A percentile compares a stretch with the other conserved stretches of the same genome.
Conservation (phyloP, 2,329 filamentous ascomycete species). For the Neopestalotiopsis sp. region DNA sequence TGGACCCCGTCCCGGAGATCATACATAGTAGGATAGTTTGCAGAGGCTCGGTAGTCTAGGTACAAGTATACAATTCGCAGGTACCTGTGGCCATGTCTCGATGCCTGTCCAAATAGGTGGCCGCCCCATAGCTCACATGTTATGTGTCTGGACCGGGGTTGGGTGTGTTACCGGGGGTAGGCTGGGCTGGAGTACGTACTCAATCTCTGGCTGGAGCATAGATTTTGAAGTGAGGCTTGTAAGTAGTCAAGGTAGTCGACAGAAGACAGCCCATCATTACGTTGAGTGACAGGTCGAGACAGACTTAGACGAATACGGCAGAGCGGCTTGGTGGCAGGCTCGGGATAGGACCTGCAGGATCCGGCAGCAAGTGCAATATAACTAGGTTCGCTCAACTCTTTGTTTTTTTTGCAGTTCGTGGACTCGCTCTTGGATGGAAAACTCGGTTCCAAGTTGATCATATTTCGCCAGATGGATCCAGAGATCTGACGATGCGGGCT, state of each 20-base stretch:
- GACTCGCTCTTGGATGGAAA: not conserved
- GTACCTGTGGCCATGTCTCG: not conserved
- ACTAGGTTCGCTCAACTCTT: constrained; percentile 1
- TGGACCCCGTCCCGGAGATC: constrained; percentile 8
- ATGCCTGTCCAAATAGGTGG: constrained; percentile 9
- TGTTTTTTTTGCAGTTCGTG: not conserved
- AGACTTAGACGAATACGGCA: constrained; percentile 7
- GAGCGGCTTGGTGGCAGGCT: not conserved
- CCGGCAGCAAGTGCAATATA: constrained; percentile 8
- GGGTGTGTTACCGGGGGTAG: not conserved
- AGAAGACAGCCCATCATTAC: constrained; percentile 1
- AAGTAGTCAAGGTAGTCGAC: not conserved
- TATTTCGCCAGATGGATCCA: not conserved
- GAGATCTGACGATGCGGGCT: too few relatives aligned
- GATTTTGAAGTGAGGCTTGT: constrained; percentile 7
- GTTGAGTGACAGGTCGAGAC: not conserved
- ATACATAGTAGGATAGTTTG: not conserved
- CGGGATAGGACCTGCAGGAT: not conserved
- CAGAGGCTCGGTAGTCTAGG: not conserved
- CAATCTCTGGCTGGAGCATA: not conserved
- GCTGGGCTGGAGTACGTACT: constrained; percentile 6
- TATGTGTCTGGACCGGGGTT: not conserved
- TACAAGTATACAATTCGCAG: not conserved
- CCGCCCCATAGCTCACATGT: constrained; percentile 3
- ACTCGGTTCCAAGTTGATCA: not conserved